These are phyloP conservation scores for Eragrostis curvula DNA, from an alignment of 176 grass and related monocot species.

Conservation along the genomic window DNA sequence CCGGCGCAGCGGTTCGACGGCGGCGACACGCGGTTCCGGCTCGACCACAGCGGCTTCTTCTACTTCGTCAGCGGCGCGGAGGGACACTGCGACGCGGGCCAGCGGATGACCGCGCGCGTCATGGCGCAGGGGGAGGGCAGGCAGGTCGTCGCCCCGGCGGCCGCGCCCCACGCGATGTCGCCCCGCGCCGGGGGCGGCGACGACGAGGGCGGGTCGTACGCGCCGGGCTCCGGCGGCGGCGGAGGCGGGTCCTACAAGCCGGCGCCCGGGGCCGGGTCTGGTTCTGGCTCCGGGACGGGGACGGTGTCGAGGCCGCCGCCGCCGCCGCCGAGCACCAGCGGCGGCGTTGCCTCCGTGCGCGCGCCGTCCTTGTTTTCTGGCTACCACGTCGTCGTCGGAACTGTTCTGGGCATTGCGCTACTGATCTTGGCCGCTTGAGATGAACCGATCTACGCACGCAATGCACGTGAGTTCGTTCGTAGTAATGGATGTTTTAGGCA, in stretches of 20 bases:
- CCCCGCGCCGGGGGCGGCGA: not conserved
- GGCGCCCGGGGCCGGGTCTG: not conserved
- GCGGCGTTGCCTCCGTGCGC: not conserved
- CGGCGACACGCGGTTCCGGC: constrained; percentile 49
- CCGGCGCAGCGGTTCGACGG: constrained; percentile 35
- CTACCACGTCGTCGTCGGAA: not conserved
- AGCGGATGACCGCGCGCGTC: constrained; percentile 65
- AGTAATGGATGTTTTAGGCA: too few species aligned
- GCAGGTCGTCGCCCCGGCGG: not conserved
- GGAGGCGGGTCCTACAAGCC: not conserved
- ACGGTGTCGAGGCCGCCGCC: not conserved
- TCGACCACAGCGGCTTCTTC: constrained; percentile 46
- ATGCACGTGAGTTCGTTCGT: not conserved
- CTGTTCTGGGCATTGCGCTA: not conserved
- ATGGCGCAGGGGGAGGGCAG: not conserved
- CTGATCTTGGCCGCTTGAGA: constrained; percentile 13
- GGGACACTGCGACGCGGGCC: constrained; percentile 51
- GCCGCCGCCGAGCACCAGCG: not conserved
- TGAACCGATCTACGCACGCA: too few species aligned
- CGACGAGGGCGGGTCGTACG: too few species aligned
- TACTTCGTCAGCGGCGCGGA: constrained; percentile 74
- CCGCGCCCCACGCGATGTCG: constrained; percentile 3
- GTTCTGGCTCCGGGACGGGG: not conserved
- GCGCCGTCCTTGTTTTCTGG: not conserved
- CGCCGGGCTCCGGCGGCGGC: too few species aligned